Percentiles rank a stretch among this genome's conserved stretches.
These are phyloP conservation scores for Xanthoceras sorbifolium DNA, from an alignment of 345 rosid species.

Conservation along the genomic window DNA sequence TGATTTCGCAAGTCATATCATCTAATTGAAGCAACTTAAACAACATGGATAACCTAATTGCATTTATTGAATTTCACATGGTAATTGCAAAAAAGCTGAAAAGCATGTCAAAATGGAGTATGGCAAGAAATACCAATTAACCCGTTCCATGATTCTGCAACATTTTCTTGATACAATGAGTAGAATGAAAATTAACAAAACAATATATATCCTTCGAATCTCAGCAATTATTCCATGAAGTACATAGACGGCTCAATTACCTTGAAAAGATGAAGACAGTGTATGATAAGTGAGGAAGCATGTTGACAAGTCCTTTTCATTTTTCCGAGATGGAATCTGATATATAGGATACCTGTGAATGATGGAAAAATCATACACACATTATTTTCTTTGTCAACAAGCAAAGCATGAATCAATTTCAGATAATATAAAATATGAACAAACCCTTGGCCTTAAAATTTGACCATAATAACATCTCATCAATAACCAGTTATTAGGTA, in stretches of 20 bases:
- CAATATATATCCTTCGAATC: neutral
- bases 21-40: neutral
- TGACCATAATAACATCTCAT: neutral
- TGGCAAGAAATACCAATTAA: neutral
- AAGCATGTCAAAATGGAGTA: neutral
- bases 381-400: neutral
- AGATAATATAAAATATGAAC: neutral
- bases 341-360: constrained; percentile 73
- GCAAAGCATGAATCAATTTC: neutral
- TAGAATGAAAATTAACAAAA: neutral
- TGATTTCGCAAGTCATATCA: neutral
- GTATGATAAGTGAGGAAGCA: constrained; percentile 83
- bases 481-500: neutral
- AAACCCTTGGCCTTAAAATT: neutral
- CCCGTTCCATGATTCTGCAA: neutral
- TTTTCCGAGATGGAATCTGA: constrained; percentile 56
- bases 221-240: neutral
- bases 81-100: neutral
- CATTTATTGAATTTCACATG: neutral
- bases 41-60: neutral
- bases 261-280: constrained; percentile 72
- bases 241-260: constrained; percentile 26
- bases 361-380: neutral
- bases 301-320: constrained; percentile 62
- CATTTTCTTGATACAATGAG: neutral